These are phyloP conservation scores for Trifolium dubium DNA, from an alignment of 306 rosid genomes.

Conservation along the genomic window DNA sequence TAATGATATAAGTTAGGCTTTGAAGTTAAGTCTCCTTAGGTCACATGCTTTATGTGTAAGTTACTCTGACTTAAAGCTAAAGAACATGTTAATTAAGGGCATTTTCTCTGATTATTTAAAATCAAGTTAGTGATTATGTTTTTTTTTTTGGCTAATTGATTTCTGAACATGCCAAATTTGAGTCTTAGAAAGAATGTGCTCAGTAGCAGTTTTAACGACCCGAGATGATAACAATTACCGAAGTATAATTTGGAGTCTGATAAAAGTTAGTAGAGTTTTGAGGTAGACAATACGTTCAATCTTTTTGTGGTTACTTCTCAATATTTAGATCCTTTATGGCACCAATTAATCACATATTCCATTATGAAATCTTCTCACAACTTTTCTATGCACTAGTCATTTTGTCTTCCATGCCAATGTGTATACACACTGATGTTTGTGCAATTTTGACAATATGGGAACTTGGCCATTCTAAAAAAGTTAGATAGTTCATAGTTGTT, in stretches of 20 bases:
- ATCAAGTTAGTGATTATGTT: constrained; percentile 11
- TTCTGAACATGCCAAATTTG: not conserved
- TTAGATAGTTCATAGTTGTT: not conserved
- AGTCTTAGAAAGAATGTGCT: not conserved
- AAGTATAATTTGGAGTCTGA: not conserved
- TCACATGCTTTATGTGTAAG: constrained; percentile 25
- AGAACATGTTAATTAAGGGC: not conserved
- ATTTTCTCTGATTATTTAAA: constrained; percentile 12
- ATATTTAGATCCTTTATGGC: not conserved
- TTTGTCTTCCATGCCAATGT: not conserved
- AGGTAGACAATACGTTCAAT: not conserved
- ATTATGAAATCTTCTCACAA: not conserved
- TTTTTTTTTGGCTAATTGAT: constrained; percentile 20
- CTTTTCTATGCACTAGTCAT: not conserved
- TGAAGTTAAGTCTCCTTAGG: constrained; percentile 15
- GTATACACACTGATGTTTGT: not conserved
- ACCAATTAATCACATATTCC: not conserved
- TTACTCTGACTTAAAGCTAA: constrained; percentile 3
- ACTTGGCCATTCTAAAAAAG: not conserved
- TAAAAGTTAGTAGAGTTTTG: not conserved
- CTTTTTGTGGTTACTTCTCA: not conserved
- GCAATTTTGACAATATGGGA: constrained; percentile 17
- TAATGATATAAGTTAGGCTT: constrained; percentile 18
- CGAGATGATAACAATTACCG: not conserved
- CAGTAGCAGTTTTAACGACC: not conserved